Conservation (phyloP, 306 rosid genomes). For the Ziziphus jujuba region DNA sequence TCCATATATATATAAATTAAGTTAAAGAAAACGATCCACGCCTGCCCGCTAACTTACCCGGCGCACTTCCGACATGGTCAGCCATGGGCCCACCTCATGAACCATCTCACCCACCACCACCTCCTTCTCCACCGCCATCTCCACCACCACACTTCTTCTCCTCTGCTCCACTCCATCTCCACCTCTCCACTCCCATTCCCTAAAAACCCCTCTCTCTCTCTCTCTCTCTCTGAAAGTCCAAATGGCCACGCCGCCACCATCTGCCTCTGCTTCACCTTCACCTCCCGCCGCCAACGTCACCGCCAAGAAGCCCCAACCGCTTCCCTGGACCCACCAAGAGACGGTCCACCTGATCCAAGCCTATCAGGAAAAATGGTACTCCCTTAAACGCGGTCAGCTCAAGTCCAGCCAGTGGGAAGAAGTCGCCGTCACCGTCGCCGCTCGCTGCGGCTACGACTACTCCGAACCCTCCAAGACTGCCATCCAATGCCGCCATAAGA, state of each 20-base stretch:
- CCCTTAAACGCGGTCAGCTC: conserved; percentile 74
- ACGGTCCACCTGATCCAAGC: conserved; percentile 76
- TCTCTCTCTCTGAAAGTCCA: not conserved
- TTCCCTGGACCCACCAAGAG: conserved; percentile 89
- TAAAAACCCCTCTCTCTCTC: not conserved
- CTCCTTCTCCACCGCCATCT: not conserved
- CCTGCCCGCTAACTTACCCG: not conserved
- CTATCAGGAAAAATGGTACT: conserved; percentile 88
- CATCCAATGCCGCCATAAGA: conserved; percentile 86
- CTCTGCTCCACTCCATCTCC: no score
- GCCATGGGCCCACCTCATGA: not conserved
- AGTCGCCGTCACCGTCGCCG: conserved; percentile 80
- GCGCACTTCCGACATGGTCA: not conserved
- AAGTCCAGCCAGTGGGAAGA: conserved; percentile 87
- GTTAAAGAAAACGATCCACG: no score
- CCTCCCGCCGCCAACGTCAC: not conserved
- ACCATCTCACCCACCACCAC: not conserved
- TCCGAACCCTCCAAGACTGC: conserved; percentile 60
- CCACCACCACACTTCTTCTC: conserved; percentile 4
- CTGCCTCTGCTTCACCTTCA: not conserved
- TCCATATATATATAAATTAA: no score
- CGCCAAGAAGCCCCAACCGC: conserved; percentile 51
- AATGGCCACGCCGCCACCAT: not conserved
- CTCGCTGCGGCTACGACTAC: conserved; percentile 70
- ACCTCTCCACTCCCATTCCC: not conserved